Evolutionary conservation across 352 stramenopile genomes (phyloP), one percentile per base, ranked within the genome.

Genomic region (Pythium periplocum): DNA sequence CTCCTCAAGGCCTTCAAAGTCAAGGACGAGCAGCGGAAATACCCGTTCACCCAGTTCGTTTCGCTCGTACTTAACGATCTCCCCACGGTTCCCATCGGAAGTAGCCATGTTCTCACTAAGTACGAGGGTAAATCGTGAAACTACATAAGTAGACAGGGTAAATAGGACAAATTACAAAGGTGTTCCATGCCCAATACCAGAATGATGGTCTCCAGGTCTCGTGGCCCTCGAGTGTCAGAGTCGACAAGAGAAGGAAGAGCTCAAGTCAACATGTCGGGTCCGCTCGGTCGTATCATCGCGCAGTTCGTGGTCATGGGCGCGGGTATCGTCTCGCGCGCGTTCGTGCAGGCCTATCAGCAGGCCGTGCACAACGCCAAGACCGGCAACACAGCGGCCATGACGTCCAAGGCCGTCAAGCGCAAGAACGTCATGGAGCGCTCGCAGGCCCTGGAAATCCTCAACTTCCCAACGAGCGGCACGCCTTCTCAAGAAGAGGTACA

Each of bases 281-380:
- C 83, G 35, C 51, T 94, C 30, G 83, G 77, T 52, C 73, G 83
- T 57, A 86, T 94, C 53, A 75, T 94, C 53, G 83, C 83, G 46
- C 83, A 94, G 59, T 77, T 94, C 36, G 71, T 94, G 48, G 76
- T 94, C 55, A 90, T 90, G 72, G 75, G 78, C 46, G 80, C 78
- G 11, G 78, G 84, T 49, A 80, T 95, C 57, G 76, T 93, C 48
- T 91, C 82, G 46, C 85, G 85, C 62, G 84, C 84, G 9, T 95
- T 95, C 64, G 84, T 95, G 57, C 82, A 91, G 68, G 84, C 84
- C 37, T 95, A 95, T 62, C 82, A 91, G 64, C 84, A 95, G 63
- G 84, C 84, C 12, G 81, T 95, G 40, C 75, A 91, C 66, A 94
- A 94, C 61, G 84, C 84, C 51, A 87, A 87, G 64, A 73, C 57